Conservation (phyloP, 148 eudicot species). For the Chenopodium album region DNA sequence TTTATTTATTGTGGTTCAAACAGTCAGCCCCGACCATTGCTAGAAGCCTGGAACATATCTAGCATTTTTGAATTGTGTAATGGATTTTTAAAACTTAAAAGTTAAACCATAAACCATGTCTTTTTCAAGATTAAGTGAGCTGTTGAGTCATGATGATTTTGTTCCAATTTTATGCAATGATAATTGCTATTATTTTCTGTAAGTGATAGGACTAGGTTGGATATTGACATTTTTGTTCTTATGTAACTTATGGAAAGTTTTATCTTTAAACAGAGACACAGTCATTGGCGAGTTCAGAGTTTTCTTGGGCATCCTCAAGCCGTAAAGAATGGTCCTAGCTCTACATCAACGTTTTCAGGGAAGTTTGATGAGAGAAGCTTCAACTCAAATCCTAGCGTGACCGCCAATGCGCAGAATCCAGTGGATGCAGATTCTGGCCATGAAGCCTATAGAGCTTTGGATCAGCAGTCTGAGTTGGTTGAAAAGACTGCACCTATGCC, state of each 20-base stretch:
- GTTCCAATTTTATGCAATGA: not conserved
- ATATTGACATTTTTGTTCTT: slow-evolving; percentile 4
- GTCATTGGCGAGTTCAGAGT: slow-evolving; percentile 76
- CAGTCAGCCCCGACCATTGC: not conserved
- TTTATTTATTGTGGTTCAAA: too few relatives aligned
- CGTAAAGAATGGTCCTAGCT: slow-evolving; percentile 48
- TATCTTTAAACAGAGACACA: slow-evolving; percentile 58
- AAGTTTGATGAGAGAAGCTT: slow-evolving; percentile 58
- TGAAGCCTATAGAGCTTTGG: slow-evolving; percentile 43
- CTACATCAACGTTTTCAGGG: slow-evolving; percentile 43
- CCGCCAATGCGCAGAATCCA: slow-evolving; percentile 43
- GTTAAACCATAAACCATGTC: not conserved
- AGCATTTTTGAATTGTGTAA: not conserved
- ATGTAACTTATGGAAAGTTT: not conserved
- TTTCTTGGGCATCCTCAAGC: slow-evolving; percentile 53
- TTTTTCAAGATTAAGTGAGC: not conserved
- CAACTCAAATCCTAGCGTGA: slow-evolving; percentile 40
- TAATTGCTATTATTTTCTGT: not conserved
- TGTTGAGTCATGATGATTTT: not conserved
- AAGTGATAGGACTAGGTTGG: slow-evolving; percentile 1
- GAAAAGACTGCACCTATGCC: slow-evolving; percentile 41
- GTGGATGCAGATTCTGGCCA: slow-evolving; percentile 40
- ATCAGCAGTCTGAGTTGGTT: slow-evolving; percentile 42
- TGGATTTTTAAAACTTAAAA: not conserved
- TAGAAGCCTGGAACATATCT: not conserved